Percentiles rank a stretch among this genome's conserved stretches.
phyloP scores from a whole-genome alignment of 768 basidiomycete genomes.

The Rhodotorula paludigena region DNA sequence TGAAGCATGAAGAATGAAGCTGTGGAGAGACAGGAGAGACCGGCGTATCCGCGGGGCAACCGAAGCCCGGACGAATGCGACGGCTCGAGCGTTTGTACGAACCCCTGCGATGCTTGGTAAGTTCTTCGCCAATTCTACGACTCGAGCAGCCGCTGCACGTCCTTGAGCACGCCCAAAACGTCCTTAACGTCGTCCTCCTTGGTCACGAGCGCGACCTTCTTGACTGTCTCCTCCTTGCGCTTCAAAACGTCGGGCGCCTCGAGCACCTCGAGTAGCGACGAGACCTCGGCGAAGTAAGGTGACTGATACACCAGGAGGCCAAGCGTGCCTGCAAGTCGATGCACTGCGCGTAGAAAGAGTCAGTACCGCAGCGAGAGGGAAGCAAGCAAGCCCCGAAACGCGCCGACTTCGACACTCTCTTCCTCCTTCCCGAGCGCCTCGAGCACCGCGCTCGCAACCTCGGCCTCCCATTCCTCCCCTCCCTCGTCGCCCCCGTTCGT shows the following conservation, averaged over 20 bases:
- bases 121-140: conserved; percentile 48
- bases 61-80: too few species aligned
- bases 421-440: conserved; percentile 70
- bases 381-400: conserved; percentile 44
- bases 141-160: conserved; percentile 54
- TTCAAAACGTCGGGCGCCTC: conserved; percentile 51
- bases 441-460: conserved; percentile 73
- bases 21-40: too few species aligned
- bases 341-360: conserved; percentile 53
- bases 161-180: conserved; percentile 4
- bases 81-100: too few species aligned
- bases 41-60: too few species aligned
- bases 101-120: too few species aligned
- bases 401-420: conserved; percentile 72
- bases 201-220: not conserved
- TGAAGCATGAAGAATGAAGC: too few species aligned
- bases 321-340: conserved; percentile 73
- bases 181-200: not conserved
- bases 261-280: conserved; percentile 65
- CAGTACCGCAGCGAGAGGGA: conserved; percentile 4
- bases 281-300: conserved; percentile 59
- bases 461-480: conserved; percentile 78
- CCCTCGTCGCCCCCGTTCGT: conserved; percentile 47
- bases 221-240: conserved; percentile 52
- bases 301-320: conserved; percentile 71